Evolutionary conservation across 768 basidiomycete genomes (phyloP), one percentile per base, ranked within the genome.

Genomic region (Heimioporus sp.): DNA sequence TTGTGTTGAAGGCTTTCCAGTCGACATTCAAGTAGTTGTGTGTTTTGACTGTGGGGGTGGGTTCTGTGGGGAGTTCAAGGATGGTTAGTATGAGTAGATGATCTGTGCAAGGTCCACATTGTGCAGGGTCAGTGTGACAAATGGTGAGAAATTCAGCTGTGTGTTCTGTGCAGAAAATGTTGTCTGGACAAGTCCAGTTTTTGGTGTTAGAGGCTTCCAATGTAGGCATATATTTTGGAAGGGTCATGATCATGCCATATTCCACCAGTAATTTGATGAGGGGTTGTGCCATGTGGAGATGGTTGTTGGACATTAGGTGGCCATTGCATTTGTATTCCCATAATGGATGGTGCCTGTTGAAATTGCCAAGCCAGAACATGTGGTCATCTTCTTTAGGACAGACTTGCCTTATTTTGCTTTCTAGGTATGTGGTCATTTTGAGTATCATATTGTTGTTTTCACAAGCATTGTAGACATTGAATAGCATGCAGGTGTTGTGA

Each of bases 171-270:
- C 53, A 39, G 16, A 63, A 62, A 0, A 59, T n/a, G n/a, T 63
- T 61, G 34, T 62, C 52, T 0, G 52, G 54, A 0, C 46, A 0
- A 0, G 52, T 62, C 43, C 60, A 65, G 49, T 74, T 76, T 15
- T 70, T 67, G 0, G 73, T 65, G 2, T 24, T 43, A 0, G 35
- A 42, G 0, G 69, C 58, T 17, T 70, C 37, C 0, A 80, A 64
- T 0, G 74, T 82, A 0, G 75, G 75, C 0, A 63, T 60, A 0
- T 60, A 62, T 10, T 59, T 48, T 0, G 70, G 73, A 0, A 81
- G 68, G 0, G 64, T 49, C 73, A 75, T 73, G 0, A 51, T 8
- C 60, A 81, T 65, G 0, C 57, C 53, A 45, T 69, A 44, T 7
- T 56, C 32, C 6, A 12, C 32, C 12, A 32, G 32, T 6, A 32